Evolutionary conservation across 2,329 filamentous ascomycete genomes (phyloP).

Genomic region (Penicillium sp.): DNA sequence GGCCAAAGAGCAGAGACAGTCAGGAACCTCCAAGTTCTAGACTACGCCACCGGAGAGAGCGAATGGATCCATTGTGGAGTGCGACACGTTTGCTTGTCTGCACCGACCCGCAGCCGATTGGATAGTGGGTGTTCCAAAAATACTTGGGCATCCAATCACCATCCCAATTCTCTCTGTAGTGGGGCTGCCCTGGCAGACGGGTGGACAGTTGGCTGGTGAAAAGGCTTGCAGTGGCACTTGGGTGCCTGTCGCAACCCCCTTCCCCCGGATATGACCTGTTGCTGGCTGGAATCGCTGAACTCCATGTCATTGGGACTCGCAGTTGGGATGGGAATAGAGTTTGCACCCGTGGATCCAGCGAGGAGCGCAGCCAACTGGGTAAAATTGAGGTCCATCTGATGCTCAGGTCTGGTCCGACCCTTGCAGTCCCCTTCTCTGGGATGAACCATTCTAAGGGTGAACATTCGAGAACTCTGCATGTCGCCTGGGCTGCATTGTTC

Average conservation of each 20-base stretch:
- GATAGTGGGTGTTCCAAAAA: slow-evolving; percentile 19
- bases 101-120: slow-evolving; percentile 8
- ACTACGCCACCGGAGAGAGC: slow-evolving; percentile 25
- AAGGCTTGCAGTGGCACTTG: slow-evolving; percentile 5
- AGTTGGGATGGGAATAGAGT: background rate
- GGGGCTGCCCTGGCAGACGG: slow-evolving; percentile 10
- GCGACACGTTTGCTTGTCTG: slow-evolving; percentile 29
- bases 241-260: background rate
- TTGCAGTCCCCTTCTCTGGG: slow-evolving; percentile 1
- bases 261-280: background rate
- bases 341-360: slow-evolving; percentile 7
- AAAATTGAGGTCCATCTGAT: background rate
- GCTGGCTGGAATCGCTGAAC: background rate
- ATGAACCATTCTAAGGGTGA: background rate
- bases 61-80: slow-evolving; percentile 23
- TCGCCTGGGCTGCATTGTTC: background rate
- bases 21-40: slow-evolving; percentile 23
- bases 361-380: background rate
- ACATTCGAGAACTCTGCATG: background rate
- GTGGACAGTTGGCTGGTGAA: background rate
- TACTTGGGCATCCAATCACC: slow-evolving; percentile 22
- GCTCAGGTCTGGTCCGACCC: slow-evolving; percentile 10
- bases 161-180: background rate
- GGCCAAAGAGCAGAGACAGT: background rate
- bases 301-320: background rate